Evolutionary conservation across 2,329 filamentous ascomycete species (phyloP), one percentile per base, ranked within the genome.

Genomic region (Trichoderma sp.): DNA sequence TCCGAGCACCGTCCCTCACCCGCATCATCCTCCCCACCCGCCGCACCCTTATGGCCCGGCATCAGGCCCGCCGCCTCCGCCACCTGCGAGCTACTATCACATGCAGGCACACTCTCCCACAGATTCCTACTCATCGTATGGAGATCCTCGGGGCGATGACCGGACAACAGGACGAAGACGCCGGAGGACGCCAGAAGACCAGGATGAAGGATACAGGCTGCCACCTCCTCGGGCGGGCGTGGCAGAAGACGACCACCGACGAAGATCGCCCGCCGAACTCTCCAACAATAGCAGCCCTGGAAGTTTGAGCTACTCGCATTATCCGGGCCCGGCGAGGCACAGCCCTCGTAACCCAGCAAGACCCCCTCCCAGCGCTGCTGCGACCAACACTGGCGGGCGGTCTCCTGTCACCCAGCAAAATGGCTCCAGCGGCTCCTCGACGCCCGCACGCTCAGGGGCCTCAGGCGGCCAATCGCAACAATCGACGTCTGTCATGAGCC

Each of bases 201-300:
- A 77, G 32, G 79, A 80, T 13, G 81, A 82, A 55, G 78, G 79
- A 16, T 81, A 83, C 71, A 79, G 83, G 66, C 76, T 83, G 43
- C 83, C 83, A 46, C 83, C 83, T 13, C 83, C 83, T 28, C 79
- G 77, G 64, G 75, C 74, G 14, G 76, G 77, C 30, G 79, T 78
- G 32, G 74, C 78, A 51, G 85, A 87, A 18, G 84, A 86, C 32
- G 83, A 85, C 69, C 79, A 81, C 37, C 81, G 83, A 60, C 79
- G 84, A 70, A 81, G 85, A 66, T 87, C 85, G 13, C 85, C 85
- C 11, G 82, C 81, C 21, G 85, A 85, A 30, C 82, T 81, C 63
- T 81, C 82, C 39, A 82, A 80, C 71, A 80, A 79, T 69, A 83
- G 81, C 73, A 86, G 85, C 65, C 84, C 84, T 21, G 78, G 79